Percentiles rank a stretch among this genome's conserved stretches.
These are phyloP conservation scores for Pyrenochaeta sp. DNA, from an alignment of 2,329 filamentous ascomycete species.

Conservation along the genomic window DNA sequence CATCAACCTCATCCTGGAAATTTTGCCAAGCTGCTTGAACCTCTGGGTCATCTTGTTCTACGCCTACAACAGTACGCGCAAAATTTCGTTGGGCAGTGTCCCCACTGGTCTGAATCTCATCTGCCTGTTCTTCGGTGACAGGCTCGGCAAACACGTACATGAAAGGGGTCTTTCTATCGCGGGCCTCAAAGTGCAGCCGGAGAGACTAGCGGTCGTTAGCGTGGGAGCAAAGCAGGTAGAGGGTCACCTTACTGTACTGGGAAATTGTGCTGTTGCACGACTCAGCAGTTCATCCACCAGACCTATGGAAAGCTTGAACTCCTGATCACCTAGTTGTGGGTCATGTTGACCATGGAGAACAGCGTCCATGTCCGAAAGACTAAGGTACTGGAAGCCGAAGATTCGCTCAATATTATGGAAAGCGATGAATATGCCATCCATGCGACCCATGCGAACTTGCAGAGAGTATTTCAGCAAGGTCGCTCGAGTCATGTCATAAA, in stretches of 20 bases:
- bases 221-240: not conserved
- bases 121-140: constrained; percentile 75
- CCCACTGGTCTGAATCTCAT: constrained; percentile 74
- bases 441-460: constrained; percentile 94
- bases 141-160: constrained; percentile 95
- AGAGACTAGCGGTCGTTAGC: constrained; percentile 62
- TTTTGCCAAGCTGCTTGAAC: constrained; percentile 43
- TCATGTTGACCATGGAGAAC: constrained; percentile 82
- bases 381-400: constrained; percentile 97
- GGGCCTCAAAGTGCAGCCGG: constrained; percentile 83
- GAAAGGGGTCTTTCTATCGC: constrained; percentile 66
- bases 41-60: constrained; percentile 37
- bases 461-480: constrained; percentile 97
- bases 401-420: constrained; percentile 95
- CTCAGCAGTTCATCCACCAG: constrained; percentile 83
- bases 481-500: constrained; percentile 93
- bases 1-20: constrained; percentile 42
- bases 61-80: constrained; percentile 67
- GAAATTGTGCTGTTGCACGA: constrained; percentile 77
- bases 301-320: constrained; percentile 83
- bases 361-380: constrained; percentile 85
- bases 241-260: constrained; percentile 61
- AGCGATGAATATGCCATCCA: constrained; percentile 98
- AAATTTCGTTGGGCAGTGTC: constrained; percentile 73
- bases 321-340: constrained; percentile 74